These are phyloP conservation scores for Calocybe gangraenosa DNA, from an alignment of 768 basidiomycete species.

Conservation along the genomic window DNA sequence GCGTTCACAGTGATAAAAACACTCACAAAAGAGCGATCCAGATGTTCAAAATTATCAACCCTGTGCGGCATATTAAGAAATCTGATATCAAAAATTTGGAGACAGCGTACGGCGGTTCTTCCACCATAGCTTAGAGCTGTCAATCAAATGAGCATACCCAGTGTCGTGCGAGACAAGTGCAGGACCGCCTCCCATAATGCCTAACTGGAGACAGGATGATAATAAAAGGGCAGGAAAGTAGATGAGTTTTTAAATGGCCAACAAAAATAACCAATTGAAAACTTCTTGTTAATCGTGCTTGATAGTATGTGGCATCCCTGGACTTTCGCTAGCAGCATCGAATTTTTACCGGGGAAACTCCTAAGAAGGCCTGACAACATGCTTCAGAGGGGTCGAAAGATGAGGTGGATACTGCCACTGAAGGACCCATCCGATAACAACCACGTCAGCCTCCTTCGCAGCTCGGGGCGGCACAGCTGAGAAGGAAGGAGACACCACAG, in stretches of 20 bases:
- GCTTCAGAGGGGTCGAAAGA: too few relatives aligned
- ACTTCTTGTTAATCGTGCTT: too few relatives aligned
- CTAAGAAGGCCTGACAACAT: background rate
- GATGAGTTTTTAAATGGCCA: background rate
- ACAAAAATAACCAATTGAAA: background rate
- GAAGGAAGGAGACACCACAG: background rate
- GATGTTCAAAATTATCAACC: constrained; percentile 45
- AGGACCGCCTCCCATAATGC: constrained; percentile 44
- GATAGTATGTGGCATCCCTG: constrained; percentile 31
- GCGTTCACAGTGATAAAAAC: background rate
- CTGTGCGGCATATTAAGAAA: background rate
- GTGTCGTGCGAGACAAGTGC: constrained; percentile 26
- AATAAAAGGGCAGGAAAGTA: constrained; percentile 8
- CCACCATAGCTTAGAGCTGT: constrained; percentile 51
- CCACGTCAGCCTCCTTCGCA: background rate
- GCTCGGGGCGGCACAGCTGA: background rate
- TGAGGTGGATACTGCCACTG: too few relatives aligned
- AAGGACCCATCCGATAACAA: too few relatives aligned
- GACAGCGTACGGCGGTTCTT: constrained; percentile 44
- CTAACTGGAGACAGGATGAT: constrained; percentile 2
- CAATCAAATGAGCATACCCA: constrained; percentile 42
- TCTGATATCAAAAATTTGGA: background rate
- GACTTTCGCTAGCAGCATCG: background rate
- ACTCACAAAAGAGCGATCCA: constrained; percentile 56
- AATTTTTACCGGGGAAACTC: constrained; percentile 1